Evolutionary conservation across 768 basidiomycete species (phyloP), one percentile per base, ranked within the genome.

Genomic region (Clitopilus passeckerianus): DNA sequence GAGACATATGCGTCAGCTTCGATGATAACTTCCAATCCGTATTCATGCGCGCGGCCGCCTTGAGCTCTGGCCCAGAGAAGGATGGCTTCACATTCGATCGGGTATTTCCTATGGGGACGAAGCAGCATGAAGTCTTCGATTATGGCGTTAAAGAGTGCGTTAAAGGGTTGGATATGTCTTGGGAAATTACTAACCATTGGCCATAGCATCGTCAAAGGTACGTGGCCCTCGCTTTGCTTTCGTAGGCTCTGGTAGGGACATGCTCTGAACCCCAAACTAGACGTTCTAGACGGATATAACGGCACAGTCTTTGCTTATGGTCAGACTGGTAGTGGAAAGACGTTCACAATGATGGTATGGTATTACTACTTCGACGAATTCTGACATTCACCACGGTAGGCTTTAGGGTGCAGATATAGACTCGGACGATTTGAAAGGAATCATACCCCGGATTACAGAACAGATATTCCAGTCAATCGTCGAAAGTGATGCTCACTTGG

Each of bases 401-500:
- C 66, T 63, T 44, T 57, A 98, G 96, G 97, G 97, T 34, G 93
- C 96, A 35, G 94, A 98, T 73, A 98, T 99, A 74, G 96, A 98
- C 74, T 87, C 88, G 37, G 82, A 86, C n/a, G 90, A 95, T 22
- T 78, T 96, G 61, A 94, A 91, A 76, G 97, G 97, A 66, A 91
- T 99, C 59, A 98, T 97, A 63, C 97, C 97, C 56, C 89, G 97
- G 57, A 98, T 99, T 63, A 96, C 96, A 4, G 95, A 99, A 72
- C 97, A 99, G 73, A 97, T 99, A 70, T 99, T 99, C 74, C 91
- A 95, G 63, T 94, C 94, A 54, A 99, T 99, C 70, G 89, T 97
- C 59, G 88, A 94, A 68, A 96, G 95, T 58, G 96, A 98, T 65
- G 84, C 91, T 34, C 93, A 93, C 72, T 77, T 99, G 59, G 97